Percentiles rank a stretch among this genome's conserved stretches.
phyloP scores from a whole-genome alignment of 2,329 filamentous ascomycete species.

The Sclerotinia borealis region DNA sequence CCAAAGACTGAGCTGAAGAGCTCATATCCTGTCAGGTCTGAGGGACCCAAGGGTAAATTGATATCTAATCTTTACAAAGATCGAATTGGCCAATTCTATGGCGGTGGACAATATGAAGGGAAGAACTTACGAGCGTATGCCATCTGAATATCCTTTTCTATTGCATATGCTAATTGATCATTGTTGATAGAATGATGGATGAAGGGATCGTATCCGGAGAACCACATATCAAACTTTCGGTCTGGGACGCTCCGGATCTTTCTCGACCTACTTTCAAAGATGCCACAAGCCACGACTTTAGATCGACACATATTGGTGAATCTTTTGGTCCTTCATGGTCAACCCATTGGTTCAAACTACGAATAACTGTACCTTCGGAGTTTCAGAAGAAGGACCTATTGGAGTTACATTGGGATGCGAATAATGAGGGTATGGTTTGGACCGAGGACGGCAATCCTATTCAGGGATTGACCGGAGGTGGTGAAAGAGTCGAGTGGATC shows the following conservation, averaged over 20 bases:
- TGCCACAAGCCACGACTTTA: constrained; percentile 69
- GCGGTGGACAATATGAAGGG: constrained; percentile 68
- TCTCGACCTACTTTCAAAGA: constrained; percentile 81
- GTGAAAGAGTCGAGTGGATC: constrained; percentile 87
- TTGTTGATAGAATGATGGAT: constrained; percentile 56
- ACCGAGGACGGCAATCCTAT: constrained; percentile 81
- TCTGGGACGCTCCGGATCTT: constrained; percentile 76
- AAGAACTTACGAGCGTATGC: constrained; percentile 67
- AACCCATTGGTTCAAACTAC: constrained; percentile 93
- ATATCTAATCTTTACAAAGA: constrained; percentile 82
- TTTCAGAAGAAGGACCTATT: constrained; percentile 71
- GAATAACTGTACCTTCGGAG: constrained; percentile 68
- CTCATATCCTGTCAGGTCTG: constrained; percentile 31
- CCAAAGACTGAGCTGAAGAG: constrained; percentile 24
- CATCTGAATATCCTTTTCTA: constrained; percentile 11
- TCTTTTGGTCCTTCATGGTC: constrained; percentile 93
- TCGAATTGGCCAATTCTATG: constrained; percentile 75
- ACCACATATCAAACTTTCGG: constrained; percentile 75
- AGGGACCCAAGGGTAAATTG: constrained; percentile 60
- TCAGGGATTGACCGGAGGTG: constrained; percentile 85
- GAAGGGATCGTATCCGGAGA: constrained; percentile 61
- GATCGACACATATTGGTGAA: constrained; percentile 65
- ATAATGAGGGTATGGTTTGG: constrained; percentile 94
- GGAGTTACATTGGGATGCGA: constrained; percentile 95
- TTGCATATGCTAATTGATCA: constrained; percentile 11